Base-by-base conservation (phyloP, 192 early-diverging fungal genomes). In the Coemansia sp. region DNA sequence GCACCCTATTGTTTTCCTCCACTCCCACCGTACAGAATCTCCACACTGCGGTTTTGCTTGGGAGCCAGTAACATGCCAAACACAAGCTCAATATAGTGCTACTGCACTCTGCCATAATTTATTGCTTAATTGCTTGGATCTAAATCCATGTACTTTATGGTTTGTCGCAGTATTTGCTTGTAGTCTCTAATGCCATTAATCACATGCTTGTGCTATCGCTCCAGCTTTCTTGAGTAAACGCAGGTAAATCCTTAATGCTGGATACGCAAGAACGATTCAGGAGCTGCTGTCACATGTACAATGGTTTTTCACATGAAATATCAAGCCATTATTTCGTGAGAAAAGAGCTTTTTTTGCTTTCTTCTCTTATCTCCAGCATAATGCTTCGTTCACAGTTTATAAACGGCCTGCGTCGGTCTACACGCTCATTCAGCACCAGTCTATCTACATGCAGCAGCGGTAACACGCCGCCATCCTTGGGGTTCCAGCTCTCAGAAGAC, bases 401-500 rank as follows among this genome's bases (percentile, higher is more conserved):
- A 8, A 38, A 21, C 30, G n/a, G 50, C 36, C 18, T 62, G 62
- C 62, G 65, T 67, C 64, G 28, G 60, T 56, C 63, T 17, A 42
- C 51, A 34, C 62, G 71, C 42, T 61, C 77, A n/a, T 74, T 73
- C 21, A 51, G 66, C 64, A 62, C 70, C 15, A 51, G 55, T 40
- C 11, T 26, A 41, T 11, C 43, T 10, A 31, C 32, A 16, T 43
- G 9, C 23, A 47, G 63, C 48, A 63, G 68, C 52, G 37, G 37
- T 54, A 46, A 42, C 34, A 51, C 49, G 36, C 12, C 62, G 7
- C 6, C 52, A 1, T 18, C 45, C 6, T 53, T 86, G 21, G 62
- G 72, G n/a, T 92, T 93, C 64, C 81, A 79, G 36, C 83, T 97
- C 20, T 84, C 62, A 46, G 88, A 90, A 45, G 91, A 94, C 45